A percentile compares a stretch with the other conserved stretches of the same genome.
phyloP scores from a whole-genome alignment of 768 basidiomycete species.

The Suillus discolor region DNA sequence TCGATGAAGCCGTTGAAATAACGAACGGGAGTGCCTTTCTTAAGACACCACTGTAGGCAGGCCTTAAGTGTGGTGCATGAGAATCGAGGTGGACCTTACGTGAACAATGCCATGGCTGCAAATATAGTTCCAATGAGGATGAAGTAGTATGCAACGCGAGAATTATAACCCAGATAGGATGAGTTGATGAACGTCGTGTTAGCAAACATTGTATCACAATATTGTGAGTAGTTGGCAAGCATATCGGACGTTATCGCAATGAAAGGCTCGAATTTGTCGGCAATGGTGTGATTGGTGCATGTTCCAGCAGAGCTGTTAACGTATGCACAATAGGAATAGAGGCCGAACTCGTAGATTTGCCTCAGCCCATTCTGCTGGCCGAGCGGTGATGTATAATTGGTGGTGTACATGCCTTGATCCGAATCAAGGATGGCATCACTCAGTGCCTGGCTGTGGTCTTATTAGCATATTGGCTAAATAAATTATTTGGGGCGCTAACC shows the following conservation, averaged over 20 bases:
- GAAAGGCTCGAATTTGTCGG: conserved; percentile 66
- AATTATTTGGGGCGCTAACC: conserved; percentile 44
- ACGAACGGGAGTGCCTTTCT: conserved; percentile 70
- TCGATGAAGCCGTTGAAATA: conserved; percentile 62
- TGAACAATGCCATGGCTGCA: conserved; percentile 63
- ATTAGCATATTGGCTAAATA: background rate
- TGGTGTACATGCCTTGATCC: conserved; percentile 65
- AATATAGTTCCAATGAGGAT: conserved; percentile 72
- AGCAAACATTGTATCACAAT: conserved; percentile 55
- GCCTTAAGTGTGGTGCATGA: conserved; percentile 10
- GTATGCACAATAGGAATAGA: conserved; percentile 81
- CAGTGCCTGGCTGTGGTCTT: conserved; percentile 44
- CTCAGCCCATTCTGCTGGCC: conserved; percentile 59
- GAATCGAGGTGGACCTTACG: conserved; percentile 46
- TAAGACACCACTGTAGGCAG: conserved; percentile 56
- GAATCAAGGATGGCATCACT: conserved; percentile 54
- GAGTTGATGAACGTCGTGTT: conserved; percentile 60
- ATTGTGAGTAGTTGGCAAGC: conserved; percentile 57
- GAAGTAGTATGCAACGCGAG: conserved; percentile 76
- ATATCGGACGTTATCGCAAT: conserved; percentile 68
- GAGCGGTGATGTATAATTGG: conserved; percentile 64
- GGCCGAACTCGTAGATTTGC: conserved; percentile 74
- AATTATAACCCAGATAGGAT: conserved; percentile 59
- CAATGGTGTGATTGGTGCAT: conserved; percentile 65
- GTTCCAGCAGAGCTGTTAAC: conserved; percentile 58